Evolutionary conservation across 345 rosid genomes (phyloP).

Genomic region (Toxicodendron radicans): DNA sequence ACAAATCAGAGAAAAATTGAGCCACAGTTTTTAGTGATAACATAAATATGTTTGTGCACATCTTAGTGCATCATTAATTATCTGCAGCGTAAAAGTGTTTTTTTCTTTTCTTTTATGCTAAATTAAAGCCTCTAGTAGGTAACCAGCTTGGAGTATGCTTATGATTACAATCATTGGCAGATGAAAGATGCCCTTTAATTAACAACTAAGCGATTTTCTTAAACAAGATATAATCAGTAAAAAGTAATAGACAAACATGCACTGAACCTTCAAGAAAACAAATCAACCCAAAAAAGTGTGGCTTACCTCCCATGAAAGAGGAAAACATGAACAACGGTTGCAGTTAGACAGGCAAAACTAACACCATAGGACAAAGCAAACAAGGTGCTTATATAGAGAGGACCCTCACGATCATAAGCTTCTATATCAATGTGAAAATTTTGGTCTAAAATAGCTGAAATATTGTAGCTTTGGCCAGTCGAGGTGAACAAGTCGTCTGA

Average conservation of each 20-base stretch:
- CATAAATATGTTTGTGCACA: neutral
- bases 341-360: conserved; percentile 55
- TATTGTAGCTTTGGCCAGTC: conserved; percentile 49
- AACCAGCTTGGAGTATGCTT: neutral
- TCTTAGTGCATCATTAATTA: neutral
- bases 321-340: conserved; percentile 64
- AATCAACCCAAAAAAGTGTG: neutral
- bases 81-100: neutral
- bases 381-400: conserved; percentile 52
- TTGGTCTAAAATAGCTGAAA: conserved; percentile 49
- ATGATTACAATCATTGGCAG: neutral
- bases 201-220: neutral
- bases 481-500: conserved; percentile 58
- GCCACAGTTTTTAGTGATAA: neutral
- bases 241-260: neutral
- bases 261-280: neutral
- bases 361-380: conserved; percentile 54
- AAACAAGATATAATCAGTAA: neutral
- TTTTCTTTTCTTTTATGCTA: neutral
- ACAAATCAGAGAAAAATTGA: neutral
- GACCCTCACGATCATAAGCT: conserved; percentile 57
- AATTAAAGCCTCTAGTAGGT: neutral
- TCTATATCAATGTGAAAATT: conserved; percentile 48
- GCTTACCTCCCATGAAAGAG: conserved; percentile 68
- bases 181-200: neutral